Conservation (phyloP, 371 early-diverging fungal species). For the Saksenaea oblongispora region DNA sequence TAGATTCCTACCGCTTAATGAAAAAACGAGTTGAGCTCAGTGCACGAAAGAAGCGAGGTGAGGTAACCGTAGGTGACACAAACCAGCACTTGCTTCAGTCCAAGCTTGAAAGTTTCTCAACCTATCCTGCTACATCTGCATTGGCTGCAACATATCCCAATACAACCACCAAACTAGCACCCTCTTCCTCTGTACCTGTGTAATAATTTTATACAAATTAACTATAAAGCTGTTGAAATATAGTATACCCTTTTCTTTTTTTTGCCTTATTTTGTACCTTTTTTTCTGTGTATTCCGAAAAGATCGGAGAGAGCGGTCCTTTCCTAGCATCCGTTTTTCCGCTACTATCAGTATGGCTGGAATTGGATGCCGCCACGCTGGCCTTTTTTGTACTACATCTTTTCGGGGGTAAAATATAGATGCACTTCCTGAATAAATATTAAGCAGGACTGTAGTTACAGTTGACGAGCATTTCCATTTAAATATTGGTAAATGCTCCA, state of each 20-base stretch:
- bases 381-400: no score
- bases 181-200: background rate
- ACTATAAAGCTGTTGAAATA: background rate
- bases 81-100: background rate
- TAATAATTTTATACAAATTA: background rate
- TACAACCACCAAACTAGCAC: background rate
- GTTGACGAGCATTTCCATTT: no score
- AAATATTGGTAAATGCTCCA: no score
- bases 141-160: background rate
- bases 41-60: conserved; percentile 15
- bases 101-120: background rate
- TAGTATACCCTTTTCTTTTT: background rate
- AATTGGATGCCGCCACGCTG: no score
- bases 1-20: conserved; percentile 39
- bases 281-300: background rate
- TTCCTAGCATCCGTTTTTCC: no score
- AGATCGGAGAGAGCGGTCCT: background rate
- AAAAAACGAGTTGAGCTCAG: conserved; percentile 40
- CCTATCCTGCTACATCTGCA: background rate
- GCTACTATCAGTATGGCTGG: no score
- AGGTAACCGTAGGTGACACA: background rate
- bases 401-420: no score
- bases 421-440: no score
- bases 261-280: background rate
- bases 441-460: no score